Evolutionary conservation across 768 basidiomycete genomes (phyloP), one percentile per base, ranked within the genome.

Genomic region (Pleurotus cornucopiae): DNA sequence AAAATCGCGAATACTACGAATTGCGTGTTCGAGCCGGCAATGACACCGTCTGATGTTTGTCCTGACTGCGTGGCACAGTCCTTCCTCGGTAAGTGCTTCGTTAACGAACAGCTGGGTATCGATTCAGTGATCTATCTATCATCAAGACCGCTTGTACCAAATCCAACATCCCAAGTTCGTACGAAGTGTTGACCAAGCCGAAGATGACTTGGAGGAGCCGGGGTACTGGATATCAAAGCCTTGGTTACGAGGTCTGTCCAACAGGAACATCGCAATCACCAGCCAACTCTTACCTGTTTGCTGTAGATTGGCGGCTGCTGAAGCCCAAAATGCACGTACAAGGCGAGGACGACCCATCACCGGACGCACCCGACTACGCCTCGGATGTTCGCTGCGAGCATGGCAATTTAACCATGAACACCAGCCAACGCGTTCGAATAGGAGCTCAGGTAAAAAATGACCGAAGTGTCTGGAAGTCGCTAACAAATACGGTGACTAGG

Each of bases 271-370:
- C 1, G 30, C 37, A 49, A 57, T 57, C 45, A 4, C n/a, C 18
- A 18, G 18, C 18, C 20, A 16, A 20, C 14, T n/a, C 14, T 7
- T n/a, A 16, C 47, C 60, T 37, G 37, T 49, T 49, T 47, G 26
- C 16, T 30, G 14, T 60, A 94, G 92, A 91, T 66, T 94, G 92
- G 92, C 75, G 75, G 65, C 69, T 82, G 52, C 63, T 68, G 45
- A 86, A 79, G 62, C 92, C 92, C 20, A 89, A 82, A 68, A 91
- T 94, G 88, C 91, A 94, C 65, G 69, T 72, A 25, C 62, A 69
- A 38, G 73, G 71, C 39, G 65, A 81, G 63, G 69, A 66, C 21
- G 92, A 94, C 68, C 88, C 87, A 7, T 70, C 80, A 12, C 92
- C 92, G 4, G 84, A 86, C 63, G 74, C 80, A 23, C 65, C 67